phyloP scores from a whole-genome alignment of 192 early-diverging fungal species.

The Coemansia umbellata region DNA sequence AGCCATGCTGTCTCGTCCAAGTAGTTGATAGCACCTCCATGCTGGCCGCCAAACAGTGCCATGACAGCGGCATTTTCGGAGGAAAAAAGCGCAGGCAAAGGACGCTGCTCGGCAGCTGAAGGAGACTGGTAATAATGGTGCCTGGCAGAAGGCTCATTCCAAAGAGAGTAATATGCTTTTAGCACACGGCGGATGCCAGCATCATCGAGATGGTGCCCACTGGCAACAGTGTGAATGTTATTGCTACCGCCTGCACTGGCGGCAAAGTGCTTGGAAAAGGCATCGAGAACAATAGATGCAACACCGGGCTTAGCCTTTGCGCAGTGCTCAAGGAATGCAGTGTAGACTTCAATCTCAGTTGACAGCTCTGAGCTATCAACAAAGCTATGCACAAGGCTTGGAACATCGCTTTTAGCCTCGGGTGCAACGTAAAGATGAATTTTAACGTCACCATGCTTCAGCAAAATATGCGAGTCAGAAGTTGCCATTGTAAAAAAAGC shows the following conservation, averaged over 20 bases:
- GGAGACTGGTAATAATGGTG: neutral
- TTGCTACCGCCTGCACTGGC: neutral
- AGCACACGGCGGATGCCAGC: conserved; percentile 9
- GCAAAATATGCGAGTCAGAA: neutral
- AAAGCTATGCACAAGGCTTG: neutral
- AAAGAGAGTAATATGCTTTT: conserved; percentile 14
- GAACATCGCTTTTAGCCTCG: neutral
- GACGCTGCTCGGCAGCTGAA: neutral
- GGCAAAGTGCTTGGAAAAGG: conserved; percentile 7
- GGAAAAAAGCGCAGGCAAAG: conserved; percentile 16
- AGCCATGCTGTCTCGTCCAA: conserved; percentile 75
- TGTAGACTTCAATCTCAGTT: conserved; percentile 18
- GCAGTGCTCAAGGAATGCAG: conserved; percentile 14
- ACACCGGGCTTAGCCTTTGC: neutral
- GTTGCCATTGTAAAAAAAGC: neutral
- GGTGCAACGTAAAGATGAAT: neutral
- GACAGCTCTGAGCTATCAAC: neutral
- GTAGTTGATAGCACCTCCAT: conserved; percentile 76
- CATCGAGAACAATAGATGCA: conserved; percentile 7
- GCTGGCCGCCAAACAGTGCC: conserved; percentile 93
- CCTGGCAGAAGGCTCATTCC: neutral
- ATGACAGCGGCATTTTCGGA: conserved; percentile 56
- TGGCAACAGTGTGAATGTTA: conserved; percentile 12
- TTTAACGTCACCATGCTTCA: neutral
- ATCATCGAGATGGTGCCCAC: conserved; percentile 5